Percentiles rank a stretch among this genome's conserved stretches.
phyloP scores from a whole-genome alignment of 2,329 filamentous ascomycete genomes.

The Parafenestella ontariensis region DNA sequence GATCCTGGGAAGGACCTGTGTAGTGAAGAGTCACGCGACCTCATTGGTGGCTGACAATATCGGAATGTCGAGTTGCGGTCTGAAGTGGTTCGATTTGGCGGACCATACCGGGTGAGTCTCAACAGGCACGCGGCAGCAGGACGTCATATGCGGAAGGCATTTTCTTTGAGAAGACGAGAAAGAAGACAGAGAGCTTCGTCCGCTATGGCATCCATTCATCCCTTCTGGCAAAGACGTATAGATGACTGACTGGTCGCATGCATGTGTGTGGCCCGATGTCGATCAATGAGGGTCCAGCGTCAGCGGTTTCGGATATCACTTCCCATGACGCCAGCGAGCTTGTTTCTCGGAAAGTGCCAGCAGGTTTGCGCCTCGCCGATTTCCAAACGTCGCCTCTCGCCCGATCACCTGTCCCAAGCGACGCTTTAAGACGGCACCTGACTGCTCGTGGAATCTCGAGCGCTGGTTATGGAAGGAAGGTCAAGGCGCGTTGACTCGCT shows the following conservation, averaged over 20 bases:
- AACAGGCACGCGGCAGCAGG: not conserved
- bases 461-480: not conserved
- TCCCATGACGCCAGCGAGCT: slow-evolving; percentile 10
- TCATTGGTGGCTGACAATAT: not conserved
- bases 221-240: not conserved
- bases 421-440: slow-evolving; percentile 4
- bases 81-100: not conserved
- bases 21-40: too few relatives aligned
- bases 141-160: not conserved
- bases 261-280: not conserved
- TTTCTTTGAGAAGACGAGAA: not conserved
- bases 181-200: too few relatives aligned
- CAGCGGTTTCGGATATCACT: slow-evolving; percentile 6
- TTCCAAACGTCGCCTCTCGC: not conserved
- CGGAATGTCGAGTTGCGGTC: not conserved
- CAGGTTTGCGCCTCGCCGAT: slow-evolving; percentile 8
- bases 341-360: slow-evolving; percentile 7
- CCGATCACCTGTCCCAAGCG: slow-evolving; percentile 8
- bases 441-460: not conserved
- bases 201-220: not conserved
- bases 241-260: not conserved
- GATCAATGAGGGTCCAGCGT: slow-evolving; percentile 14
- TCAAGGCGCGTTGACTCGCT: not conserved
- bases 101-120: not conserved
- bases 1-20: too few relatives aligned